Conservation (phyloP, 805 yeast species). For the Nakazawaea pomicola region DNA sequence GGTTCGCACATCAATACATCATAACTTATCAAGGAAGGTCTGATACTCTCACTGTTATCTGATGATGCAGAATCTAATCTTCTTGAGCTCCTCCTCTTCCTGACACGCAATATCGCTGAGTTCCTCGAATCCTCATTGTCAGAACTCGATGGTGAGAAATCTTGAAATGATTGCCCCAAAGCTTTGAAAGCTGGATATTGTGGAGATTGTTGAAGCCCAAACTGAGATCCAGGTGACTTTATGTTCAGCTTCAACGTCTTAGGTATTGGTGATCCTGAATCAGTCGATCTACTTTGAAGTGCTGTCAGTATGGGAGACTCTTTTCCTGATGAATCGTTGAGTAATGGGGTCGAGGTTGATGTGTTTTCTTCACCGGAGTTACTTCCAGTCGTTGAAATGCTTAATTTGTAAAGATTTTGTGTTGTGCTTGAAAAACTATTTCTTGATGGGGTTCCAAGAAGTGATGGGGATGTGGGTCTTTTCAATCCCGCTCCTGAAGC, state of each 20-base stretch:
- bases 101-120: conserved; percentile 47
- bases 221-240: background rate
- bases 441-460: conserved; percentile 7
- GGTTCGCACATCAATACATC: conserved; percentile 84
- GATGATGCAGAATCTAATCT: conserved; percentile 25
- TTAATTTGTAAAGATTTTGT: background rate
- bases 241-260: conserved; percentile 10
- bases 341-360: conserved; percentile 1
- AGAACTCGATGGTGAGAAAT: conserved; percentile 48
- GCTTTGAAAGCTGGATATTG: conserved; percentile 15
- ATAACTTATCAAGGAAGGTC: conserved; percentile 13
- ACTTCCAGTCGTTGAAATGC: conserved; percentile 21
- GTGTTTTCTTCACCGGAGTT: conserved; percentile 28
- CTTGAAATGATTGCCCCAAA: conserved; percentile 16
- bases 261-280: conserved; percentile 13
- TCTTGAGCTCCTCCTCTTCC: conserved; percentile 48
- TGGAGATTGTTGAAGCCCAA: conserved; percentile 5
- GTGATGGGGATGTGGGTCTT: conserved; percentile 41
- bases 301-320: conserved; percentile 25
- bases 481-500: conserved; percentile 33
- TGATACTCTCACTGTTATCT: conserved; percentile 12
- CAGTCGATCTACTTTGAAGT: conserved; percentile 13
- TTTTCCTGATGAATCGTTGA: conserved; percentile 25
- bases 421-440: conserved; percentile 2
- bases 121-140: conserved; percentile 57